These are phyloP conservation scores for Penicillium arizonense DNA, from an alignment of 495 filamentous ascomycete genomes.

Conservation along the genomic window DNA sequence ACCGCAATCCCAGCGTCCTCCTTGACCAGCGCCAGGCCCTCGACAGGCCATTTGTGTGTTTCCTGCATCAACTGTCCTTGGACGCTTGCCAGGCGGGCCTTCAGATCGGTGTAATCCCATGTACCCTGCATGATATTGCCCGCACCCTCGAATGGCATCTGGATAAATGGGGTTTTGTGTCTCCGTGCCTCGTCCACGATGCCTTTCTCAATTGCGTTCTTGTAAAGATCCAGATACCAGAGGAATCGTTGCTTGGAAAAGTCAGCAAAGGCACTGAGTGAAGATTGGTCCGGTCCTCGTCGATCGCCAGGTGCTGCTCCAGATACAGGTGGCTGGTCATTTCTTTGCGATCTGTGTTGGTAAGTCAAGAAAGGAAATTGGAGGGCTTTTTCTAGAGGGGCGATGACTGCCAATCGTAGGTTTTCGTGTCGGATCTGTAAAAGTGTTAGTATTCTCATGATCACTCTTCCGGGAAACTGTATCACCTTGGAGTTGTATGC, in stretches of 20 bases:
- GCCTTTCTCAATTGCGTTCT: conserved; percentile 63
- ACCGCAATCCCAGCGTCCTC: conserved; percentile 74
- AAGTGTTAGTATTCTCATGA: not conserved
- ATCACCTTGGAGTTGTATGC: conserved; percentile 83
- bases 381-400: conserved; percentile 78
- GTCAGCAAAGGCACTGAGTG: conserved; percentile 69
- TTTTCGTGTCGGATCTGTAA: conserved; percentile 86
- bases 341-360: not conserved
- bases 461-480: not conserved
- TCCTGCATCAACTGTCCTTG: conserved; percentile 69
- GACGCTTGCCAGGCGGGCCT: conserved; percentile 63
- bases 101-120: conserved; percentile 79
- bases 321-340: not conserved
- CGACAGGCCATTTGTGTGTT: conserved; percentile 64
- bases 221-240: conserved; percentile 92
- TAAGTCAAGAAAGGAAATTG: conserved; percentile 41
- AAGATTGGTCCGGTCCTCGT: conserved; percentile 49
- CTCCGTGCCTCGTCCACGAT: conserved; percentile 41
- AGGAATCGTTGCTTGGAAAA: conserved; percentile 88
- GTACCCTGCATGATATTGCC: conserved; percentile 84
- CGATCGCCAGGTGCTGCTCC: conserved; percentile 43
- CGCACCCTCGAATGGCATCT: conserved; percentile 80
- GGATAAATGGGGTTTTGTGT: conserved; percentile 61
- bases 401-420: conserved; percentile 79
- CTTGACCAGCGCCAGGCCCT: conserved; percentile 61